A percentile compares a stretch with the other conserved stretches of the same genome.
Conservation (phyloP, 1,284 basidiomycete species). For the Ganoderma multipileum region DNA sequence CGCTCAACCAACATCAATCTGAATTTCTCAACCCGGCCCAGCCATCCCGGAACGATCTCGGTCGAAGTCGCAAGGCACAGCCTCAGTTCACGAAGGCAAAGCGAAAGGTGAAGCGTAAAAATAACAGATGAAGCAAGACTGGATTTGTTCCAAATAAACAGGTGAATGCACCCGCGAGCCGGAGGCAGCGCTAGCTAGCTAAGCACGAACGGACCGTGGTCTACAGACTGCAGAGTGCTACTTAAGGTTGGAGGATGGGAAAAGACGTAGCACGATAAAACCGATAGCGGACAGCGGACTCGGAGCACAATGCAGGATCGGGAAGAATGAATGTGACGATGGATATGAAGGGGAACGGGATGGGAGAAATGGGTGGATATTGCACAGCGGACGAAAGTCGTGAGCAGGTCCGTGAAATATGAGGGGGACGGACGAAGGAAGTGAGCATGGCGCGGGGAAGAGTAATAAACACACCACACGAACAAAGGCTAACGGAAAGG, state of each 20-base stretch:
- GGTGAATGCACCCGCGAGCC: not conserved
- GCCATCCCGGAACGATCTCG: not conserved
- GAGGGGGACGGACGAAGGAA: not conserved
- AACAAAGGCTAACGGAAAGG: not conserved
- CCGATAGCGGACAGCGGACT: not conserved
- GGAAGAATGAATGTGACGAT: not conserved
- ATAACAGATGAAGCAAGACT: slow-evolving; percentile 1
- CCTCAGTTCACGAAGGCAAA: not conserved
- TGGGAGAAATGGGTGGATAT: not conserved
- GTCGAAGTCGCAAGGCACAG: not conserved
- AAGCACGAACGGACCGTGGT: not conserved
- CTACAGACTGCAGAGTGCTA: not conserved
- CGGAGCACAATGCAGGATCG: not conserved
- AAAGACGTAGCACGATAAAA: not conserved
- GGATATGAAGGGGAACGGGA: not conserved
- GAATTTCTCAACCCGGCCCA: too few species aligned
- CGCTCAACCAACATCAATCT: not conserved
- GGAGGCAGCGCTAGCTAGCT: not conserved
- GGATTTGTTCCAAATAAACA: not conserved
- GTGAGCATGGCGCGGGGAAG: not conserved
- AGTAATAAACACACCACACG: not conserved
- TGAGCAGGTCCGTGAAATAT: not conserved
- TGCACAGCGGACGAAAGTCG: not conserved
- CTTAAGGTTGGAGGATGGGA: not conserved
- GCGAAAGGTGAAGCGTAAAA: not conserved